These are phyloP conservation scores for Aspergillus sp. DNA, from an alignment of 2,329 filamentous ascomycete species.

Conservation along the genomic window DNA sequence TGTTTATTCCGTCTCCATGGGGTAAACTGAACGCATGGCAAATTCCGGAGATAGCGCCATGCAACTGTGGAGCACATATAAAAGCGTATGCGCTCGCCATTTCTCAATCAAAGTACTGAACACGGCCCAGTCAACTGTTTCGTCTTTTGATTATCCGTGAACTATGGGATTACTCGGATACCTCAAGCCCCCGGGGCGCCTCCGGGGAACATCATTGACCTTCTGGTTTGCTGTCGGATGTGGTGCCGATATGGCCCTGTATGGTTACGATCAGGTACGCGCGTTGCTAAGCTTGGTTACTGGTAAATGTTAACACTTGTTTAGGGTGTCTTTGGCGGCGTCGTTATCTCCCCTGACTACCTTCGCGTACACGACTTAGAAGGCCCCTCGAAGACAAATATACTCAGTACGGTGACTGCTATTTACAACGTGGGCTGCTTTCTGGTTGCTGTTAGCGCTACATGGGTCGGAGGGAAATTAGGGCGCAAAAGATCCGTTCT, in stretches of 20 bases:
- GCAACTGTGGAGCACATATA: constrained; percentile 1
- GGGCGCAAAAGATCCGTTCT: constrained; percentile 45
- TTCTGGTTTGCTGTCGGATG: constrained; percentile 24
- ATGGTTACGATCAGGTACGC: constrained; percentile 21
- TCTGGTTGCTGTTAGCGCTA: constrained; percentile 45
- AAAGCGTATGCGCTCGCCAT: background rate
- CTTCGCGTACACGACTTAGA: constrained; percentile 6
- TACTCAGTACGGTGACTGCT: constrained; percentile 11
- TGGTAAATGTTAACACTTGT: background rate
- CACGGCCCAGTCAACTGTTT: background rate
- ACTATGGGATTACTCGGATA: background rate
- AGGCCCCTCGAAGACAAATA: constrained; percentile 1
- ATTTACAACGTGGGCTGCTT: constrained; percentile 29
- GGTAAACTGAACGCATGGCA: constrained; percentile 2
- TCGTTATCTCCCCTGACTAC: constrained; percentile 8
- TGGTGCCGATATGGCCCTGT: constrained; percentile 22
- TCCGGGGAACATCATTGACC: constrained; percentile 20
- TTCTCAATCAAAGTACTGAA: background rate
- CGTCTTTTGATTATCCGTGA: background rate
- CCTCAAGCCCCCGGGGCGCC: background rate
- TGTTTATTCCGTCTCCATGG: background rate
- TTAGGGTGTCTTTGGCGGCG: constrained; percentile 11
- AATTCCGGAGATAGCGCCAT: background rate
- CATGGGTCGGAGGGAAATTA: constrained; percentile 44
- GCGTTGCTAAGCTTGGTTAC: background rate